phyloP scores from a whole-genome alignment of 164 flowering plant genomes.

The Aristolochia contorta region DNA sequence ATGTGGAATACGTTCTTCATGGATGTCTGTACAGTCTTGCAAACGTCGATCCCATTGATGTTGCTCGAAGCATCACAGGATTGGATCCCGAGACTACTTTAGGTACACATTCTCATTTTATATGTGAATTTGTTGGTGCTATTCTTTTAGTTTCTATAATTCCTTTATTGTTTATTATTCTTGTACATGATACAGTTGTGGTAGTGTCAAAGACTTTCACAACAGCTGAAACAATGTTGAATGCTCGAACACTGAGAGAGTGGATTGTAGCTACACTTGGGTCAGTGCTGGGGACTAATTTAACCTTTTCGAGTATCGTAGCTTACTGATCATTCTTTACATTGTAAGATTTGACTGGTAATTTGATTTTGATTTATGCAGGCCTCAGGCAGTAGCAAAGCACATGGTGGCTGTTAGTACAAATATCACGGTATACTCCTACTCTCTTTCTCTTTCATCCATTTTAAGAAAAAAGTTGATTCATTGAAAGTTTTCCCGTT shows the following conservation, averaged over 20 bases:
- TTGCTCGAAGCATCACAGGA: constrained; percentile 70
- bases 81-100: constrained; percentile 92
- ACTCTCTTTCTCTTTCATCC: neutral
- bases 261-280: constrained; percentile 88
- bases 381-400: constrained; percentile 91
- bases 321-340: neutral
- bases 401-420: constrained; percentile 99
- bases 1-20: constrained; percentile 1
- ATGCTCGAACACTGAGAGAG: constrained; percentile 91
- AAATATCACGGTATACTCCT: constrained; percentile 52
- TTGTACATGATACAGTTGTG: constrained; percentile 49
- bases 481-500: too few species aligned
- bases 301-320: neutral
- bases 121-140: neutral
- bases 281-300: constrained; percentile 28
- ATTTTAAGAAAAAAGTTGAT: too few species aligned
- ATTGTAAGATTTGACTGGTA: neutral
- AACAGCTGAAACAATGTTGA: constrained; percentile 97
- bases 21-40: constrained; percentile 58
- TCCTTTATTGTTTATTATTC: constrained; percentile 1
- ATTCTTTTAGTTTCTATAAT: neutral
- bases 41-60: constrained; percentile 94
- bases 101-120: constrained; percentile 28
- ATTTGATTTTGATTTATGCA: constrained; percentile 17
- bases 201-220: constrained; percentile 99